phyloP scores from a whole-genome alignment of 805 yeast genomes.

The Candida anglica region DNA sequence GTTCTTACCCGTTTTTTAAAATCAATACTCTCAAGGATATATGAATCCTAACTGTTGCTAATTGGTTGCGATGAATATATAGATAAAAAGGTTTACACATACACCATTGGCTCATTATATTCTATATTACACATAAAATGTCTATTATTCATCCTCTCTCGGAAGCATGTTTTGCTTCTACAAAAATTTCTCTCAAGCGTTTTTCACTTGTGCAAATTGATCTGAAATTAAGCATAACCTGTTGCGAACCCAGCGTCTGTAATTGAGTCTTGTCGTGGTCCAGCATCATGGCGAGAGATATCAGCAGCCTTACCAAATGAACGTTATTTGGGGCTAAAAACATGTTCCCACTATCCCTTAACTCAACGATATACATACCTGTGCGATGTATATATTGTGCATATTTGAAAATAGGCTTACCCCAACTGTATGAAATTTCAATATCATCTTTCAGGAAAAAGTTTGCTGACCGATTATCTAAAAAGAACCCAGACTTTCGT shows the following conservation, averaged over 20 bases:
- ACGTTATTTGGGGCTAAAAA: conserved; percentile 85
- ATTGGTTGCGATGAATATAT: not conserved
- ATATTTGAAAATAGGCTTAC: conserved; percentile 72
- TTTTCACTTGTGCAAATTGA: conserved; percentile 53
- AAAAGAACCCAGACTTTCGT: conserved; percentile 65
- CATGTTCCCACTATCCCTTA: conserved; percentile 72
- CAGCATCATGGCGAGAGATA: conserved; percentile 2
- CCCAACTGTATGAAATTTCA: conserved; percentile 88
- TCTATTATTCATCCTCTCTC: too few relatives aligned
- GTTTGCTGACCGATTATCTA: conserved; percentile 75
- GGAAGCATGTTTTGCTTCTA: too few relatives aligned
- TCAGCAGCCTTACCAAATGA: conserved; percentile 73
- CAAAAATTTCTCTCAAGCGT: conserved; percentile 48
- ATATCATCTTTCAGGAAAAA: conserved; percentile 52
- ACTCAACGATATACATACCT: conserved; percentile 87
- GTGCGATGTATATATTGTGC: conserved; percentile 88
- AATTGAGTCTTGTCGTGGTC: conserved; percentile 12
- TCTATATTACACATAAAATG: too few relatives aligned
- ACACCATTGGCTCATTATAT: conserved; percentile 13
- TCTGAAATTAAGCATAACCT: conserved; percentile 67
- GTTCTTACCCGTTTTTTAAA: too few relatives aligned
- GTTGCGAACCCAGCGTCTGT: conserved; percentile 51
- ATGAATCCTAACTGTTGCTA: not conserved
- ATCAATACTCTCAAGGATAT: too few relatives aligned
- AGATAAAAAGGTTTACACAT: not conserved